These are phyloP conservation scores for Colletotrichum sp. DNA, from an alignment of 2,329 filamentous ascomycete species.

Conservation along the genomic window DNA sequence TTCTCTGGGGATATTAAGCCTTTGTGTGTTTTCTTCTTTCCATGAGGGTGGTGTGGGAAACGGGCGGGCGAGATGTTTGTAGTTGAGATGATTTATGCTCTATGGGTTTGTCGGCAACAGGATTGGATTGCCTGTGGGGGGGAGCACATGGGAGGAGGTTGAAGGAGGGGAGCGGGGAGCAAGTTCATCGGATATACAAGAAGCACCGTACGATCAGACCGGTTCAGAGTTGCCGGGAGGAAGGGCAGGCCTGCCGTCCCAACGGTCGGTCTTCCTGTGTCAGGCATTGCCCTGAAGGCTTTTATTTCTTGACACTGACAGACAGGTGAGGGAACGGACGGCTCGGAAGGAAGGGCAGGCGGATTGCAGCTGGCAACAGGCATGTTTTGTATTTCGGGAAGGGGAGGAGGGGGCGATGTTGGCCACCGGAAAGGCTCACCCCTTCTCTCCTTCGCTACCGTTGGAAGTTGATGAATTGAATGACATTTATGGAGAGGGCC, in stretches of 20 bases:
- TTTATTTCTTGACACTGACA: not conserved
- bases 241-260: not conserved
- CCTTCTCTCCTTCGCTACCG: not conserved
- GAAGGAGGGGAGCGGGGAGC: not conserved
- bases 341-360: not conserved
- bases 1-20: not conserved
- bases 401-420: not conserved
- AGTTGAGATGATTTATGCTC: slow-evolving; percentile 9
- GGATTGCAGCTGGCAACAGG: not conserved
- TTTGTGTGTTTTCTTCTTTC: not conserved
- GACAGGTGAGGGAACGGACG: not conserved
- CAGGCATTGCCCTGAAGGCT: not conserved
- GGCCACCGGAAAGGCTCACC: not conserved
- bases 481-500: not conserved
- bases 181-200: slow-evolving; percentile 9
- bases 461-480: slow-evolving; percentile 11
- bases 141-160: not conserved
- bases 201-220: not conserved
- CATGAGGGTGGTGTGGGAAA: not conserved
- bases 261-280: not conserved
- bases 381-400: not conserved
- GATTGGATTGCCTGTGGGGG: not conserved
- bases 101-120: not conserved
- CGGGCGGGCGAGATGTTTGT: not conserved
- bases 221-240: slow-evolving; percentile 1